Evolutionary conservation across 73 alveolate genomes (phyloP), one percentile per base, ranked within the genome.

Genomic region (Stentor coeruleus): DNA sequence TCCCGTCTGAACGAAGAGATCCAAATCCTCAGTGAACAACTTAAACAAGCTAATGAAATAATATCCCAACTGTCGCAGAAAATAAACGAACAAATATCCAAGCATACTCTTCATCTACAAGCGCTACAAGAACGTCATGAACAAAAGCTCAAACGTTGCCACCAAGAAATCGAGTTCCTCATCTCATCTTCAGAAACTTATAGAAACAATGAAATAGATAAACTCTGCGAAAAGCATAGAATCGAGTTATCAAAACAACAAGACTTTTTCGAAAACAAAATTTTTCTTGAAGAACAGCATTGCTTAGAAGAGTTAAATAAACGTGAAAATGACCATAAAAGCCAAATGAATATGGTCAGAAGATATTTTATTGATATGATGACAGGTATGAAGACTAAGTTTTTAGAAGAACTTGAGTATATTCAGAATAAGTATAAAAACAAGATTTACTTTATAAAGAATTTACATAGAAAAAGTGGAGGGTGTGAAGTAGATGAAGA

Each of bases 11-110:
- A 49, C 20, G 66, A 49, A 49, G 66, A 49, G 20, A 49, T 49
- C 66, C 66, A 49, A 49, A 49, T 49, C 66, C 66, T 49, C 66
- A 49, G 66, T 49, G 66, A 49, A 49, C 66, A 49, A 49, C 66
- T 49, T 11, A 49, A 49, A 49, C 28, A 49, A 49, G 66, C 66
- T 20, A 49, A 49, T 20, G 66, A 49, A 49, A 6, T 49, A 11
- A 49, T 49, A 6, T 11, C 6, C 6, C 6, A 6, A 11, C 20
- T 49, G 20, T 11, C 66, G 20, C 28, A 11, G 20, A 49, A 49
- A 49, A 11, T 49, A 49, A 11, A 6, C 6, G 66, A 49, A 49
- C 20, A 20, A 6, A 49, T 11, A 6, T 49, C 66, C 6, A 49
- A 49, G 20, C 66, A 49, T 20, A 20, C 66, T 49, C 66, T 49